Percentiles rank a stretch among this genome's conserved stretches.
Conservation (phyloP, 2,329 filamentous ascomycete genomes). For the Nemania diffusa region DNA sequence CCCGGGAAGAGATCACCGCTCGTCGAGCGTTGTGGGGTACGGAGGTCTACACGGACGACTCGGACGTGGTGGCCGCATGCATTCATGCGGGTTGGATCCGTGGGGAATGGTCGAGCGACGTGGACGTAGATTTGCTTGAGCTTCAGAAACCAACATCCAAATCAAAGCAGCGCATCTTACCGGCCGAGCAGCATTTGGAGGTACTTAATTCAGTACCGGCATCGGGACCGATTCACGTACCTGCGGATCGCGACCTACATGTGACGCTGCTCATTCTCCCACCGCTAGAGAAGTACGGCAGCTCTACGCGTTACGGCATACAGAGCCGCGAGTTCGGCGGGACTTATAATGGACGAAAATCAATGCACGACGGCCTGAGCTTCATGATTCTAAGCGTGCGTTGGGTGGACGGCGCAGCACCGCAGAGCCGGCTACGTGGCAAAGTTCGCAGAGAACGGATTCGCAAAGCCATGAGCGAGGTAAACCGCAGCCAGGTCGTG, state of each 20-base stretch:
- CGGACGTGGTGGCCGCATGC: slow-evolving; percentile 89
- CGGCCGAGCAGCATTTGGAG: slow-evolving; percentile 50
- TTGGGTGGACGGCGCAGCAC: slow-evolving; percentile 82
- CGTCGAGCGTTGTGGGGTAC: slow-evolving; percentile 90
- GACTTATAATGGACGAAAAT: slow-evolving; percentile 54
- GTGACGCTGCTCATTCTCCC: slow-evolving; percentile 89
- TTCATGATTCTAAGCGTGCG: slow-evolving; percentile 84
- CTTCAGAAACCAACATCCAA: slow-evolving; percentile 56
- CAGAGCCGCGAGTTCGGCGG: slow-evolving; percentile 82
- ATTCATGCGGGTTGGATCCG: slow-evolving; percentile 94
- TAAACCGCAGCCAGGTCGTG: slow-evolving; percentile 54
- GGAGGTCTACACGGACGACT: slow-evolving; percentile 95
- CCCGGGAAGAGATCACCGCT: slow-evolving; percentile 84
- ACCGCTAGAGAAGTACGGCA: slow-evolving; percentile 77
- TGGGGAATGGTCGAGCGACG: slow-evolving; percentile 84
- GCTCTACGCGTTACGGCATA: slow-evolving; percentile 81
- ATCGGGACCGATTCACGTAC: slow-evolving; percentile 71
- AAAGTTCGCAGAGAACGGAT: slow-evolving; percentile 67
- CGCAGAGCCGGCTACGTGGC: slow-evolving; percentile 65
- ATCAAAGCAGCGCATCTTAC: slow-evolving; percentile 46
- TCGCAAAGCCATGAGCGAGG: slow-evolving; percentile 64
- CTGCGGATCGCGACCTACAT: slow-evolving; percentile 80
- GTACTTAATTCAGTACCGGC: slow-evolving; percentile 65
- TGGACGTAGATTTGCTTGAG: slow-evolving; percentile 75
- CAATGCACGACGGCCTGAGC: slow-evolving; percentile 83